Evolutionary conservation across 257 asterid genomes (phyloP).

Genomic region (Perilla frutescens): DNA sequence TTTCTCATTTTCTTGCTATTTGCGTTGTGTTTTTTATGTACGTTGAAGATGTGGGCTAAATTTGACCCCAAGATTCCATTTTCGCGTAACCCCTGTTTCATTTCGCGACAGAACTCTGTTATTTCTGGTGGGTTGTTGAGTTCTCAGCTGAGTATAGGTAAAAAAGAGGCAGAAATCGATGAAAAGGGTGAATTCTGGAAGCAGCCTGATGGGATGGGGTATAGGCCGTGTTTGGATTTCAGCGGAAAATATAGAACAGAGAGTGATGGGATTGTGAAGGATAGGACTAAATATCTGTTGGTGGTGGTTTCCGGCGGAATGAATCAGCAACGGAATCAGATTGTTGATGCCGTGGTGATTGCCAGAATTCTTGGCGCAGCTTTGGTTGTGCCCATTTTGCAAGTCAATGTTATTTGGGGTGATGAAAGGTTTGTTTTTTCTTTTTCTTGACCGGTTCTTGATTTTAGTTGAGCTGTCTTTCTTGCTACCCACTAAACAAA

Average conservation of each 20-base stretch:
- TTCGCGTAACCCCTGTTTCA: constrained; percentile 58
- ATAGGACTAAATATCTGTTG: constrained; percentile 69
- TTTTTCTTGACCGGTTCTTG: constrained; percentile 28
- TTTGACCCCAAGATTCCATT: constrained; percentile 63
- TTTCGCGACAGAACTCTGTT: constrained; percentile 40
- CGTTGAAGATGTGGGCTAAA: constrained; percentile 56
- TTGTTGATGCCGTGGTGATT: constrained; percentile 97
- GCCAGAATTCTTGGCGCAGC: constrained; percentile 97
- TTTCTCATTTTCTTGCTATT: constrained; percentile 57
- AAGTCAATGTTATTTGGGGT: constrained; percentile 96
- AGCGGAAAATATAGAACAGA: constrained; percentile 52
- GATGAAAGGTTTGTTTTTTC: constrained; percentile 76
- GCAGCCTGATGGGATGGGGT: constrained; percentile 95
- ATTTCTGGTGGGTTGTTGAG: constrained; percentile 39
- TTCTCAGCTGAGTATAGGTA: constrained; percentile 28
- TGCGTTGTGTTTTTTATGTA: constrained; percentile 58
- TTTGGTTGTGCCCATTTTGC: constrained; percentile 89
- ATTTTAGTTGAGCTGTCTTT: constrained; percentile 24
- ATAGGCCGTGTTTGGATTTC: constrained; percentile 82
- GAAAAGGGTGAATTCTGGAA: constrained; percentile 70
- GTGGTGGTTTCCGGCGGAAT: constrained; percentile 96
- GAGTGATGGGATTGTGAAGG: constrained; percentile 60
- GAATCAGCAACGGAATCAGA: constrained; percentile 98
- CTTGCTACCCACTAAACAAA: neutral
- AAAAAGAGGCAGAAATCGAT: constrained; percentile 34